A percentile compares a stretch with the other conserved stretches of the same genome.
phyloP scores from a whole-genome alignment of 257 asterid genomes.

The Fraxinus pennsylvanica region DNA sequence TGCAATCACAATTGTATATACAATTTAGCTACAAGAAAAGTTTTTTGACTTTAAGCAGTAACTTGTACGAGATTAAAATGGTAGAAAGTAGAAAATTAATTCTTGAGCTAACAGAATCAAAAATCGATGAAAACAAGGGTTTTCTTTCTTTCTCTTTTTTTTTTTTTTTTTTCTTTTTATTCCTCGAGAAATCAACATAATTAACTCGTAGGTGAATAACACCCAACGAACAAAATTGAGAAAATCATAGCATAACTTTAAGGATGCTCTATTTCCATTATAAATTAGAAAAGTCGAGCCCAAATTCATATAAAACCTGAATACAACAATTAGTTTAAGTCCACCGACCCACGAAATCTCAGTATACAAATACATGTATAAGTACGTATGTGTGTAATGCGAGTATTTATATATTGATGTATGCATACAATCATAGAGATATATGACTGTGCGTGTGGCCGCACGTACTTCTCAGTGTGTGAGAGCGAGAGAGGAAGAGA shows the following conservation, averaged over 20 bases:
- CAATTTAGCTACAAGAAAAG: background rate
- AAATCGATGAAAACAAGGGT: background rate
- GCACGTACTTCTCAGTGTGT: background rate
- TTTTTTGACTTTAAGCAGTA: background rate
- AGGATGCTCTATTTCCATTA: background rate
- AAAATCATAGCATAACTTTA: background rate
- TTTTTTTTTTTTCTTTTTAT: background rate
- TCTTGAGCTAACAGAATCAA: background rate
- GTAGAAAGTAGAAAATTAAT: background rate
- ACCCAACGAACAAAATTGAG: constrained; percentile 3
- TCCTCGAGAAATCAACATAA: constrained; percentile 2
- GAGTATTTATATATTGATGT: background rate
- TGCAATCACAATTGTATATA: background rate
- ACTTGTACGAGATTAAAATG: background rate
- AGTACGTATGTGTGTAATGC: background rate
- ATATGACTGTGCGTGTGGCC: background rate
- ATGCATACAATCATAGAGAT: background rate
- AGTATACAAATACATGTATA: background rate
- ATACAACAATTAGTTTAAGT: background rate
- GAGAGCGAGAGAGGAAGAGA: background rate
- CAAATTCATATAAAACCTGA: constrained; percentile 18
- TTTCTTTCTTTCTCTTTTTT: background rate
- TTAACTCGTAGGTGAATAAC: constrained; percentile 9
- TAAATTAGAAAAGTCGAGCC: constrained; percentile 24
- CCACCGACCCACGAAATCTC: background rate